Base-by-base conservation (phyloP, 805 yeast species). In the Nematodospora valgi region DNA sequence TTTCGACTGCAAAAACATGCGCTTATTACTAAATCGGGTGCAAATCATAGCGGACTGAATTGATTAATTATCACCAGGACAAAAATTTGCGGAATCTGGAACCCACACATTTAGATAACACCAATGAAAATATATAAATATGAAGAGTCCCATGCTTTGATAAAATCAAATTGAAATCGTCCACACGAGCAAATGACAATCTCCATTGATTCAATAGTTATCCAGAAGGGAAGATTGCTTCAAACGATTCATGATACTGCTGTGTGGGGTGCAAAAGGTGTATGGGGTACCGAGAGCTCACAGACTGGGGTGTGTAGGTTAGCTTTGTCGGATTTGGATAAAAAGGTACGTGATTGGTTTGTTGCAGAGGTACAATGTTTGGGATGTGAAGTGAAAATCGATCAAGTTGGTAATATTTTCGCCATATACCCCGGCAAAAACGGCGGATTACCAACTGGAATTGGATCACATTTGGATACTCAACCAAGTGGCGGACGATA, bases 401-500 rank as follows among this genome's bases (percentile, higher is more conserved):
- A 82, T 56, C 68, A 74, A 44, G 68, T 82, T 54, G 89, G 89
- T 14, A 80, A 76, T 53, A 78, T 82, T 14, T 82, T 81, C 58
- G 82, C 82, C 6, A 63, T 75, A 8, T 78, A 68, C 38, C 82
- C 84, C 0, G 86, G 86, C 4, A 55, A 62, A 40, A 47, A 51
- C 6, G 41, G 35, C 1, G 69, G 66, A 2, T 53, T 68, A 3
- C 82, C 87, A 11, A 79, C 79, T 1, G 86, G 76, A 11, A 78
- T 81, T 40, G 88, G 88, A 0, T 80, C 86, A 0, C 88, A 82
- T 55, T 58, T 82, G 38, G 89, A 82, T 47, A 82, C 89, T 1
- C 88, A 82, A 56, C 88, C 88, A 20, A 78, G 81, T 6, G 89
- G 88, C 25, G 88, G 89, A 8, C 65, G 86, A 40, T 82, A 81